Evolutionary conservation across 331 rosid genomes (phyloP).

Genomic region (Quercus tomentella): DNA sequence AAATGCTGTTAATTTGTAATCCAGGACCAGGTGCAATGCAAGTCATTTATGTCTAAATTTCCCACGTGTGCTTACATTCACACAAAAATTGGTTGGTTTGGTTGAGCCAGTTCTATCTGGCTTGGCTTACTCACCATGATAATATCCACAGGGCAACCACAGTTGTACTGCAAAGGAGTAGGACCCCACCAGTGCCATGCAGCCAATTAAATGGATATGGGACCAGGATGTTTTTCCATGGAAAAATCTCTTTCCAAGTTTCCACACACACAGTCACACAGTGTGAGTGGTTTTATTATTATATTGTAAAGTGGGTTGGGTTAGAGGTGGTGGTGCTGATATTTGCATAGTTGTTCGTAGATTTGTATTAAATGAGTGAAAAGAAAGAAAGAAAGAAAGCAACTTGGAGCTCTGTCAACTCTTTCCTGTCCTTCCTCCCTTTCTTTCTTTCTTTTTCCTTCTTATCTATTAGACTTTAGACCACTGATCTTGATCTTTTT

Average conservation of each 20-base stretch:
- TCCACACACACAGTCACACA: background rate
- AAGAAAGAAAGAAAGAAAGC: constrained; percentile 39
- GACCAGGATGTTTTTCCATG: background rate
- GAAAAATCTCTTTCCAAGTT: constrained; percentile 20
- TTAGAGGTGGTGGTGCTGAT: constrained; percentile 34
- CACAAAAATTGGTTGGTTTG: background rate
- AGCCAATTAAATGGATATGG: background rate
- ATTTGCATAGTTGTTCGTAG: constrained; percentile 27
- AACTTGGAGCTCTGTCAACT: constrained; percentile 45
- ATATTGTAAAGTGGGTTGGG: constrained; percentile 40
- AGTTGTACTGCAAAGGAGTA: background rate
- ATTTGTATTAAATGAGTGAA: constrained; percentile 59
- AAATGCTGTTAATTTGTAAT: background rate
- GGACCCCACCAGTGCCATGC: constrained; percentile 2
- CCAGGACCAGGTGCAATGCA: background rate
- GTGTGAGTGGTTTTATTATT: constrained; percentile 19
- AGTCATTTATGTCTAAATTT: background rate
- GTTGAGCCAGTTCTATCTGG: background rate
- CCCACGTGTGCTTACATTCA: background rate
- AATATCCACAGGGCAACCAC: constrained; percentile 29
- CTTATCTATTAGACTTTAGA: constrained; percentile 16
- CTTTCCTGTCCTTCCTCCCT: constrained; percentile 18
- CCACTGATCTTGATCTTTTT: constrained; percentile 29
- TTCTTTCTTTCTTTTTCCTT: constrained; percentile 35
- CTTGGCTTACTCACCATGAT: background rate